Percentiles rank a stretch among this genome's conserved stretches.
Evolutionary conservation across 257 asterid species (phyloP).

Genomic region (Ophiorrhiza pumila): DNA sequence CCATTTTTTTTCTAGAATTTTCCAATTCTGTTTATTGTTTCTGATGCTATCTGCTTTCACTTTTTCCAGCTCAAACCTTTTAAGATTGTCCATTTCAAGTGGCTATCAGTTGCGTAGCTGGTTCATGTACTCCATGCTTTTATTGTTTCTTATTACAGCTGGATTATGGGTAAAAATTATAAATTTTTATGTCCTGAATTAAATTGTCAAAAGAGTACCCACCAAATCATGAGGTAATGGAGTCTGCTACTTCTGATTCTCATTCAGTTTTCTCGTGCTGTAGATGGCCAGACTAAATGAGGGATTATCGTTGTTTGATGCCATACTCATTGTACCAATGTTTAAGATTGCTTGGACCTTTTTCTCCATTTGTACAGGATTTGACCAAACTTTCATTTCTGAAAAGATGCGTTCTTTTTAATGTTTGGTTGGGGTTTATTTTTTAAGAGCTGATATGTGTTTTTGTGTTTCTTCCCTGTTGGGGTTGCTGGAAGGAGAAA

Average conservation of each 20-base stretch:
- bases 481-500: no score
- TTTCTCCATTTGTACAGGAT: slow-evolving; percentile 96
- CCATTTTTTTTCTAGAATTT: slow-evolving; percentile 56
- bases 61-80: no score
- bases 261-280: slow-evolving; percentile 5
- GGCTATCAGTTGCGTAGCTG: slow-evolving; percentile 82
- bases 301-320: no score
- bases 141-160: slow-evolving; percentile 81
- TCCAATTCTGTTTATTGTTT: no score
- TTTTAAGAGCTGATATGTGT: no score
- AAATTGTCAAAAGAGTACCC: background rate
- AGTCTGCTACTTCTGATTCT: background rate
- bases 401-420: no score
- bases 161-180: slow-evolving; percentile 77
- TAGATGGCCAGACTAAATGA: slow-evolving; percentile 97
- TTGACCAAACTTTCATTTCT: no score
- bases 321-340: slow-evolving; percentile 94
- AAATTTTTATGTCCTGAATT: background rate
- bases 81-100: slow-evolving; percentile 69
- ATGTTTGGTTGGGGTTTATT: no score
- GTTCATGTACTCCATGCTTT: slow-evolving; percentile 87
- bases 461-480: no score
- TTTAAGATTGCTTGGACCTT: slow-evolving; percentile 95
- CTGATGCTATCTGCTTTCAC: no score
- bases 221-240: background rate